Evolutionary conservation across 176 grass and related monocot species (phyloP).

Genomic region (Raddia guianensis): DNA sequence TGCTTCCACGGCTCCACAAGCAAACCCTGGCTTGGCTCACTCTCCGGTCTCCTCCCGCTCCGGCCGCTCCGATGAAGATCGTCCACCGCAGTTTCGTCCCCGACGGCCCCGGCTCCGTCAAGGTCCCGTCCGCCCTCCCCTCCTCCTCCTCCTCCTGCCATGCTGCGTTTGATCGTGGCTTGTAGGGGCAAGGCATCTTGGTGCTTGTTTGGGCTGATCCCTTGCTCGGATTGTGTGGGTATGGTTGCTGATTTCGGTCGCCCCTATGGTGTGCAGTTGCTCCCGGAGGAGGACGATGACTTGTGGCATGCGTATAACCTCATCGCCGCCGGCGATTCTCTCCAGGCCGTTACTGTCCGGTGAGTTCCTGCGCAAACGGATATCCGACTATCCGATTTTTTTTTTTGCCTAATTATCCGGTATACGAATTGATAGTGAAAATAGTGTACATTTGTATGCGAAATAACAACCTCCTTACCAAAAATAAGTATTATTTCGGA

Average conservation of each 20-base stretch:
- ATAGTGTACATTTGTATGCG: no score
- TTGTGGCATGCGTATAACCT: conserved; percentile 95
- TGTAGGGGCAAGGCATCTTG: not conserved
- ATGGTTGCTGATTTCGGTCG: conserved; percentile 9
- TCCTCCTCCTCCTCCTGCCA: not conserved
- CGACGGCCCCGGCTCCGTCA: conserved; percentile 74
- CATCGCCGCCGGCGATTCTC: conserved; percentile 63
- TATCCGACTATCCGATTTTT: no score
- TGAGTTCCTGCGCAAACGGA: conserved; percentile 20
- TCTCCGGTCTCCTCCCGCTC: no score
- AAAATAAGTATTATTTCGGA: no score
- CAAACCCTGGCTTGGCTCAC: no score
- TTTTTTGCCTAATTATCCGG: no score
- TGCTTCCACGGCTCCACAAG: no score
- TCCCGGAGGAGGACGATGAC: conserved; percentile 92
- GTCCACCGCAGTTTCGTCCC: conserved; percentile 52
- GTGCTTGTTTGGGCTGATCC: not conserved
- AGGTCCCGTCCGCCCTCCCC: conserved; percentile 39
- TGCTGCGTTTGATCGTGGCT: not conserved
- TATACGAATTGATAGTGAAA: no score
- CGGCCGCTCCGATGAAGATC: conserved; percentile 58
- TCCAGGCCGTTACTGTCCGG: conserved; percentile 76
- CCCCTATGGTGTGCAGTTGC: conserved; percentile 40
- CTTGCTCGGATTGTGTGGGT: not conserved
- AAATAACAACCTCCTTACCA: no score